Base-by-base conservation (phyloP, 768 basidiomycete species). In the Mycena olivaceomarginata region DNA sequence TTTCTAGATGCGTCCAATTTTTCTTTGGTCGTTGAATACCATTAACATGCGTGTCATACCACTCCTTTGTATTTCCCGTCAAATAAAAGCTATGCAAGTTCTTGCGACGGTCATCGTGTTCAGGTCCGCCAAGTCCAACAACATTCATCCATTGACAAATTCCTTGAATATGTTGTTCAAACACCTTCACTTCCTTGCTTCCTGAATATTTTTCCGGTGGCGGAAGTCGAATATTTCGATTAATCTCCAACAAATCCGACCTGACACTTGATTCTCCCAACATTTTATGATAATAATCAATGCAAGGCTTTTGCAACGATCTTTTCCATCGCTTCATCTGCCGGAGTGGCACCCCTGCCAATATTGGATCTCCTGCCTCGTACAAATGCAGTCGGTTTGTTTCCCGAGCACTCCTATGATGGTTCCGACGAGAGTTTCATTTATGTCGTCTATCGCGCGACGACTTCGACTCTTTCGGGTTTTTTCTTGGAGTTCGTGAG, bases 171-270 rank as follows among this genome's bases (percentile, higher is more conserved):
- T 74, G 72, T 2, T 41, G 6, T 22, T 74, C 66, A 51, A 67
- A 74, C 5, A 16, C 20, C 5, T 39, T 67, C 2, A 67, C 5
- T 7, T 73, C 72, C 18, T 73, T 67, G 7, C 45, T 39, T 2
- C 70, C 70, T 1, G 15, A 16, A 20, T 70, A 70, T 39, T 70
- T 70, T 8, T 70, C 69, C 1, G 69, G 69, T 2, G 57, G 18
- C 13, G 60, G 70, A 0, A 71, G 76, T 83, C 43, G 90, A 90
- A 2, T 93, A 94, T 75, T 82, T 82, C 10, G 70, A 87, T 39
- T 88, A 89, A 51, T 75, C 62, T n/a, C 37, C 2, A 15, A 48
- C 15, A 39, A 22, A 16, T 31, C 16, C 22, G 53, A n/a, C n/a
- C 7, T 1, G 51, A 8, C 8, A 37, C 18, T 1, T 7, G 18